Base-by-base conservation (phyloP, 257 asterid genomes). In the Scutellaria baicalensis region DNA sequence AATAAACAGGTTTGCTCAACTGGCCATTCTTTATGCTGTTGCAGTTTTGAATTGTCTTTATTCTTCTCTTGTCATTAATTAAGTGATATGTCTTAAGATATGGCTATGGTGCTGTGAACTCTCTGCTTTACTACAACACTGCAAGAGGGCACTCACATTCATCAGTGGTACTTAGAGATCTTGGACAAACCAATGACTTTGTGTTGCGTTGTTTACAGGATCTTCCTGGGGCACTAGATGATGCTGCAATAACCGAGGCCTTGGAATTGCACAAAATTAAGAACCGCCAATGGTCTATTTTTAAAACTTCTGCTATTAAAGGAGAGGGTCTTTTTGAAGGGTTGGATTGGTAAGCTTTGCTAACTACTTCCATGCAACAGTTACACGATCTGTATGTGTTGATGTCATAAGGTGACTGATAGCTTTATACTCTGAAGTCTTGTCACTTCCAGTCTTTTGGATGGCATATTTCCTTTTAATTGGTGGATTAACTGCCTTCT, bases 271-370 rank as follows among this genome's bases (percentile, higher is more conserved):
- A 90, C 83, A 86, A 82, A 83, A 93, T 93, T 71, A 90, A 93
- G 79, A 93, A 70, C 79, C 88, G 98, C 14, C 98, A 90, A 61
- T 93, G 98, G 98, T 71, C 96, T 54, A 93, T 93, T 65, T 93
- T 93, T 51, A 90, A 90, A 88, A 86, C 98, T 50, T 93, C 97
- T 47, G 98, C 98, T 70, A 64, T 93, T 43, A 93, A 90, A 82
- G 98, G 98, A 73, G 98, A 93, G 79, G 98, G 98, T 59, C 83
- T 93, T 64, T 90, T 87, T 69, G 98, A 93, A 79, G 98, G 98
- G 48, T 80, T 93, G 76, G 95, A 91, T 84, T 91, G 97, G 97
- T 91, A 76, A 81, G 82, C 65, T 66, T 36, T 61, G 11, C 49
- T 49, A 40, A 51, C 56, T 33, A 12, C 35, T 72, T 38, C 31